Base-by-base conservation (phyloP, 169 alveolate species). In the Neospora caninum region DNA sequence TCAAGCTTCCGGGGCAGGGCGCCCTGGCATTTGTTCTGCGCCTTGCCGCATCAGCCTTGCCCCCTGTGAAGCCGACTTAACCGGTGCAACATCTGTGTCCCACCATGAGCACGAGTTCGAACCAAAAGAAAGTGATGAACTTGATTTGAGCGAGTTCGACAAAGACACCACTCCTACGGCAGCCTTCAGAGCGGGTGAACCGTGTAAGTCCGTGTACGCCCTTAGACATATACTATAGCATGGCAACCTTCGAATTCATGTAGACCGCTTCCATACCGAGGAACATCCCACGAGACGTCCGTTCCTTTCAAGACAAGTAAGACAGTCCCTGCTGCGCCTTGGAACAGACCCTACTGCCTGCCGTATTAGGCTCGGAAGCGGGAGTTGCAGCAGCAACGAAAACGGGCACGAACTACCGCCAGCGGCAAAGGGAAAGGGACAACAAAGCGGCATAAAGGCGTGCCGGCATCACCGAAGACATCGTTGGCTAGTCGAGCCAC, bases 131-230 rank as follows among this genome's bases (percentile, higher is more conserved):
- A 13, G 9, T 10, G 86, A 78, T 10, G 86, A 78, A 0, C 86
- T 78, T 22, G 86, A 78, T n/a, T n/a, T 78, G 45, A 78, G 86
- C 45, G 86, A 78, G 2, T 38, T 78, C 42, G 86, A 78, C 86
- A n/a, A 38, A 38, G 86, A 78, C 10, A 78, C 42, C n/a, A 0
- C 45, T 22, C 86, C 86, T 0, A n/a, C 45, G 27, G 86, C 7
- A 78, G 34, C 82, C 42, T 31, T 34, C 38, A 69, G 39, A 69
- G 42, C 82, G 7, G 4, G 6, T 29, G 34, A 31, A 7, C 38
- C 7, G 34, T 31, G 39, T 34, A 69, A 69, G 42, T 20, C 82
- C 82, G 34, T 6, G 39, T 31, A 9, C 7, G 82, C 82, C 34
- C 7, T 6, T 20, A 29, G 39, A 6, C 82, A 31, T 20, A 29